These are phyloP conservation scores for Venustampulla echinocandica DNA, from an alignment of 495 filamentous ascomycete species.

Conservation along the genomic window DNA sequence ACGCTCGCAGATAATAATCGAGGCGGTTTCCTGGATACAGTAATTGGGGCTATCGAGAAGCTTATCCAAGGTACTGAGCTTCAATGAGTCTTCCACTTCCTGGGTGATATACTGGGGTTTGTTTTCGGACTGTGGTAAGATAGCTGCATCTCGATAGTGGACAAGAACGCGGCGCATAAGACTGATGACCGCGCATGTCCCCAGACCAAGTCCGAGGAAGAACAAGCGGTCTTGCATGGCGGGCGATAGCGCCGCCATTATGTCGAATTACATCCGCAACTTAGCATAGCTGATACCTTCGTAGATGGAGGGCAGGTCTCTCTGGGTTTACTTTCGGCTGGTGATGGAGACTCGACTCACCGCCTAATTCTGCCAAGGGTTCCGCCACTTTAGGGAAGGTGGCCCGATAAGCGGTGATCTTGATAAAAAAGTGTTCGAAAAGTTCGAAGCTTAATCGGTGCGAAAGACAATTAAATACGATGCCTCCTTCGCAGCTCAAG, in stretches of 20 bases:
- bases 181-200: slow-evolving; percentile 28
- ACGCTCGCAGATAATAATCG: slow-evolving; percentile 44
- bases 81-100: slow-evolving; percentile 48
- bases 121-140: slow-evolving; percentile 37
- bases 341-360: not conserved
- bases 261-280: slow-evolving; percentile 14
- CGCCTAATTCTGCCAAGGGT: slow-evolving; percentile 6
- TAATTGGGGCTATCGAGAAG: slow-evolving; percentile 44
- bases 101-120: slow-evolving; percentile 53
- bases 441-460: slow-evolving; percentile 9
- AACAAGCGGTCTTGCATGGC: slow-evolving; percentile 35
- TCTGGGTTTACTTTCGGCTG: too few species aligned
- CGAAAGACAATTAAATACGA: slow-evolving; percentile 27
- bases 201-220: slow-evolving; percentile 31
- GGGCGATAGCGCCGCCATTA: slow-evolving; percentile 22
- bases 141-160: slow-evolving; percentile 37
- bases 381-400: not conserved
- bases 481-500: slow-evolving; percentile 95
- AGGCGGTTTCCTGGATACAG: slow-evolving; percentile 41
- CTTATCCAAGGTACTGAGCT: slow-evolving; percentile 38
- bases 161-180: slow-evolving; percentile 32
- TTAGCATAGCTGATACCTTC: not conserved
- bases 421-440: slow-evolving; percentile 28
- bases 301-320: not conserved
- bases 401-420: slow-evolving; percentile 21